Percentiles rank a stretch among this genome's conserved stretches.
These are phyloP conservation scores for Leucogyrophana mollusca DNA, from an alignment of 768 basidiomycete species.

Conservation along the genomic window DNA sequence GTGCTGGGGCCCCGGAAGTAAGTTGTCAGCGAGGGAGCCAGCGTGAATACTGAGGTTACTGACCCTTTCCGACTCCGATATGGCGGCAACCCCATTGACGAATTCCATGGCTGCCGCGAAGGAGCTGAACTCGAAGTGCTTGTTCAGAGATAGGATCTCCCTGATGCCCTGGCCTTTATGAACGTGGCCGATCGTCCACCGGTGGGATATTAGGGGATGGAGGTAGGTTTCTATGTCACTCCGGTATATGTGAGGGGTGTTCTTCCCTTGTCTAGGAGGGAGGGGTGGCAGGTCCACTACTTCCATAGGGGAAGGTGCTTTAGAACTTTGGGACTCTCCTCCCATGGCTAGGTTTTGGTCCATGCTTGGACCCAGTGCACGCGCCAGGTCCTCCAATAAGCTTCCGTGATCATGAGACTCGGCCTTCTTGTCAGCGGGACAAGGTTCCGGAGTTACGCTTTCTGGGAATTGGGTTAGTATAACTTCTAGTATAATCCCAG, in stretches of 20 bases:
- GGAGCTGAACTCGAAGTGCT: constrained; percentile 25
- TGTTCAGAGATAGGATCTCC: constrained; percentile 22
- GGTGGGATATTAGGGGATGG: constrained; percentile 33
- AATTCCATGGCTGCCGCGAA: constrained; percentile 24
- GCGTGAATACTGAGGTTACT: no score
- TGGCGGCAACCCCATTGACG: constrained; percentile 22
- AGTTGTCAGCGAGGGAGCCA: neutral
- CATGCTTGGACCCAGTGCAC: no score
- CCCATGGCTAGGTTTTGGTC: no score
- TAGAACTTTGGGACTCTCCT: constrained; percentile 18
- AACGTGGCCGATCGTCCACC: constrained; percentile 24
- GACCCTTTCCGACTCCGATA: constrained; percentile 32
- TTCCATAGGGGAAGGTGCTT: neutral
- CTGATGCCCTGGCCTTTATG: constrained; percentile 5
- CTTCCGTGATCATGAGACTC: no score
- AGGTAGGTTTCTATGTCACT: constrained; percentile 33
- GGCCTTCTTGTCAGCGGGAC: no score
- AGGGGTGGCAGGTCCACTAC: constrained; percentile 19
- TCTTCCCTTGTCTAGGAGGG: constrained; percentile 27
- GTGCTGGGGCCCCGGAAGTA: constrained; percentile 17
- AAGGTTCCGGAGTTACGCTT: no score
- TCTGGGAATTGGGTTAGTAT: no score
- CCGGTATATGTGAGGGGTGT: constrained; percentile 33
- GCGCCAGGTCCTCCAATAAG: no score
- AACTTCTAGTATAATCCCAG: no score